Base-by-base conservation (phyloP, 768 basidiomycete genomes). In the Mycena galericulata region DNA sequence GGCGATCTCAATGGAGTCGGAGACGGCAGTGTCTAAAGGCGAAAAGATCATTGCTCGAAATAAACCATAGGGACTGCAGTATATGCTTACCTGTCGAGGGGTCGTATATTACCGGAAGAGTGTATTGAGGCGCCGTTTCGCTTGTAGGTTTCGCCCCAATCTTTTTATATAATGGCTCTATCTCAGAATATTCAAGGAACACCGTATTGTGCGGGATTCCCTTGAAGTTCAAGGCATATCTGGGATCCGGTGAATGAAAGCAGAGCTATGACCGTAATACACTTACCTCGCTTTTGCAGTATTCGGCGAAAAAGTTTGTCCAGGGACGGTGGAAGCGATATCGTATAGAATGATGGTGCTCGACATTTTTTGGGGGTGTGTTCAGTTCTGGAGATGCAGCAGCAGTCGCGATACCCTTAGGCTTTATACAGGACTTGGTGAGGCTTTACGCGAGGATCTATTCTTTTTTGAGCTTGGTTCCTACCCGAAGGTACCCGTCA, bases 151-250 rank as follows among this genome's bases (percentile, higher is more conserved):
- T 61, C 2, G 83, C 81, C 1, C 82, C 81, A 24, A 83, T 63
- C 59, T 81, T 76, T 61, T 78, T 78, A 73, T 75, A 75, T 50
- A 75, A 70, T 0, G 56, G 29, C 56, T 76, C 81, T 56, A 90
- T 84, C 58, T 89, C 85, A 4, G 84, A 84, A 67, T 81, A 86
- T 64, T 88, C 87, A 60, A 89, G 73, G 83, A 85, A 87, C 49
- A 83, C 79, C 5, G 87, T 88, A 70, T 78, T 81, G 76, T 85
- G 85, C 1, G 82, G 69, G 20, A 81, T 62, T 3, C 73, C 75
- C 74, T 81, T 82, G 73, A 75, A 80, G 64, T 81, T 82, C 56
- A 84, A 71, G 38, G 74, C 71, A 49, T 78, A 81, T 63, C 80
- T 80, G 59, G 10, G 50, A 53, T 65, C 20, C 29, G 11, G 9